phyloP scores from a whole-genome alignment of 495 filamentous ascomycete species.

The Talaromyces borbonicus region DNA sequence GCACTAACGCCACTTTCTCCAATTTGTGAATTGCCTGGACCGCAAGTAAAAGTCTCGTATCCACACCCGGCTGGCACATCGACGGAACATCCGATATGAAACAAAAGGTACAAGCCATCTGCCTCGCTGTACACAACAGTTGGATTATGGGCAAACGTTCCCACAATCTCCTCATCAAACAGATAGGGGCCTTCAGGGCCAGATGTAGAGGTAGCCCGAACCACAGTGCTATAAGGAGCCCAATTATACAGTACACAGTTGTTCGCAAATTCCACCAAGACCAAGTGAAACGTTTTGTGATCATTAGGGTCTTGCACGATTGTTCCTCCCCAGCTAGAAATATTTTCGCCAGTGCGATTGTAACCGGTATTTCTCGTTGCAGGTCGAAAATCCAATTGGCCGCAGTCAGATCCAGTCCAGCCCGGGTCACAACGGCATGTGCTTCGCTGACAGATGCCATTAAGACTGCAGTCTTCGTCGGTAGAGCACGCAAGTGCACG shows the following conservation, averaged over 20 bases:
- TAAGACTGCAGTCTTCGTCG: constrained; percentile 34
- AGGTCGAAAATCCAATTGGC: constrained; percentile 25
- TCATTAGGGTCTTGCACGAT: constrained; percentile 27
- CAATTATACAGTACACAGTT: constrained; percentile 29
- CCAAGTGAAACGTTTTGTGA: constrained; percentile 20
- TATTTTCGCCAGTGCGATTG: constrained; percentile 23
- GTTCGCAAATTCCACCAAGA: constrained; percentile 24
- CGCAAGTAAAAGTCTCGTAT: constrained; percentile 11
- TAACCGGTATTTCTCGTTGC: constrained; percentile 22
- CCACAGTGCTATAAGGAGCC: constrained; percentile 26
- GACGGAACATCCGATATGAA: constrained; percentile 22
- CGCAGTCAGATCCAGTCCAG: constrained; percentile 28
- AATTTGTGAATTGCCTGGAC: constrained; percentile 11
- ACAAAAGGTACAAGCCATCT: constrained; percentile 24
- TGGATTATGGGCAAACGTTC: constrained; percentile 29
- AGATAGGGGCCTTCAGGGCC: constrained; percentile 24
- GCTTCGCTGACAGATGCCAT: constrained; percentile 21
- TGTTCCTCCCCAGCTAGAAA: constrained; percentile 27
- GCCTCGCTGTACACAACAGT: constrained; percentile 24
- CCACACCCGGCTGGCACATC: constrained; percentile 4
- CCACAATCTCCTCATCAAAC: constrained; percentile 20
- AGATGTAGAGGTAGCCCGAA: constrained; percentile 26
- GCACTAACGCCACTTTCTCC: constrained; percentile 16
- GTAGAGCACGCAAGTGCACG: constrained; percentile 12
- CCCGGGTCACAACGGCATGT: constrained; percentile 27